Evolutionary conservation across 2,329 filamentous ascomycete species (phyloP), one percentile per base, ranked within the genome.

Genomic region (Claviceps spartinae): DNA sequence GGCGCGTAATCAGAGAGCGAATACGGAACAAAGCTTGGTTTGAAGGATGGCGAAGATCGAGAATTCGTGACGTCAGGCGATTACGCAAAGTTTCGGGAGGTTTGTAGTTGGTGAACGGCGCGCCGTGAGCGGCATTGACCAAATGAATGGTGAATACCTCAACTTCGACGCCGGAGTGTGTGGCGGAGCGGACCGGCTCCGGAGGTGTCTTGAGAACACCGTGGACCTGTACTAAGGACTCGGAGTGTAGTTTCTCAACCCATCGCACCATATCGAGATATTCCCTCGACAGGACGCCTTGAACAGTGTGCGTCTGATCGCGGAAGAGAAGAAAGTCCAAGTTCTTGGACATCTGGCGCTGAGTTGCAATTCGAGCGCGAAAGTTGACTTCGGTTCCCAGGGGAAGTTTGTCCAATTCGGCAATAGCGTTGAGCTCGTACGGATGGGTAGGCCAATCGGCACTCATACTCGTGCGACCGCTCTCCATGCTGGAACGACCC

Each of bases 21-120:
- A 95, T 81, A 54, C 88, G 85, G 75, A 95, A 95, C 57, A 95
- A 85, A 37, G 85, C 82, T 65, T 95, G 89, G 48, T 89, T 88
- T 1, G 87, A 79, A 0, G 87, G 85, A n/a, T 90, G 90, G 48
- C 90, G 80, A 49, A 95, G 73, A 67, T 91, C 90, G 46, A 95
- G 79, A 54, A 95, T 80, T 49, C 90, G 83, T 65, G 90, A 89
- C 52, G 77, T 74, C 58, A 89, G 74, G 54, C 90, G 85, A 41
- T 86, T 85, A 53, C 85, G 78, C 59, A 72, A 67, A 1, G 73
- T 70, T 55, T 88, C 85, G 2, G 82, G 77, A 48, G 88, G 79
- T 59, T 81, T 79, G 60, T 78, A 79, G 53, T 76, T 75, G 59
- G 70, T 76, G 52, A 79, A 73, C 2, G 74, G 67, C 0, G 74